Conservation (phyloP, 2,329 filamentous ascomycete genomes). For the Trichophyton schoenleinii region DNA sequence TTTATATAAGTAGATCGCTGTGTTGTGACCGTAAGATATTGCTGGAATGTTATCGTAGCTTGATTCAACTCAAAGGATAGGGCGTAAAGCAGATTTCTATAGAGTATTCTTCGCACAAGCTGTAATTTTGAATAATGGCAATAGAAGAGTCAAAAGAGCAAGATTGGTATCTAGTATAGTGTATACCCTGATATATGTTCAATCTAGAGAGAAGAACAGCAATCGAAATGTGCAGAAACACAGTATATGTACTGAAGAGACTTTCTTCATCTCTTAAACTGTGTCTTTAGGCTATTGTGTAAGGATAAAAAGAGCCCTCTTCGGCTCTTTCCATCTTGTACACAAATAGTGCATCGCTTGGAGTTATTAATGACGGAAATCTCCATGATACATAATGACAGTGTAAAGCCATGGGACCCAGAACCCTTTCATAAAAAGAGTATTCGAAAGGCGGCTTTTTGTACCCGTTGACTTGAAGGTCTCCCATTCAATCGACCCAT, state of each 20-base stretch:
- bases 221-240: not conserved
- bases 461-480: not conserved
- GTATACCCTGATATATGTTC: not conserved
- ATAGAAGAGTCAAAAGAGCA: not conserved
- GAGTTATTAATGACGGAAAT: not conserved
- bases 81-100: not conserved
- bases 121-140: not conserved
- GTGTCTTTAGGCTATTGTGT: not conserved
- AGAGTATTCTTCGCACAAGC: not conserved
- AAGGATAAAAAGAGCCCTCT: not conserved
- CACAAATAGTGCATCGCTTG: not conserved
- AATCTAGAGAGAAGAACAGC: not conserved
- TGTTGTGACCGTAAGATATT: not conserved
- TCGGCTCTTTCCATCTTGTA: not conserved
- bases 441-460: not conserved
- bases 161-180: not conserved
- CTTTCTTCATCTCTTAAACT: not conserved
- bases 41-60: not conserved
- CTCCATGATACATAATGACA: not conserved
- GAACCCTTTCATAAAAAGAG: not conserved
- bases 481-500: not conserved
- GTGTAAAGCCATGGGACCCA: not conserved
- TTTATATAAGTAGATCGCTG: not conserved
- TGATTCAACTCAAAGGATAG: not conserved
- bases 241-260: not conserved